phyloP scores from a whole-genome alignment of 2,329 filamentous ascomycete species.

The Cordyceps farinosa region DNA sequence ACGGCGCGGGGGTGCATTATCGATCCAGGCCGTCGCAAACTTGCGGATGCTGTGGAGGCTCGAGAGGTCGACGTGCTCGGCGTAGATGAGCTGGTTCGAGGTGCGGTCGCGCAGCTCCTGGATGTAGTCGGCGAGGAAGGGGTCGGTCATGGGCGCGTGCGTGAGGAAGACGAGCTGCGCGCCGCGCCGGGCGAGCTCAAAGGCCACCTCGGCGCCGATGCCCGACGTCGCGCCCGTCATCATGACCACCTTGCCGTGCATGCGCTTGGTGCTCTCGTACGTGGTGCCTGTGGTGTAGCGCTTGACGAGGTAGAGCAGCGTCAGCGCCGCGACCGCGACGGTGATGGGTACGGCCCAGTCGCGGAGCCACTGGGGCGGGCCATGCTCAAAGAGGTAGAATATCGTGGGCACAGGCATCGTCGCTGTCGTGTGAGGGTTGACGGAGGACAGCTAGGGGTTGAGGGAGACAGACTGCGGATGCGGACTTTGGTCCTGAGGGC shows the following conservation, averaged over 20 bases:
- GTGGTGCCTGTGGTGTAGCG: conserved; percentile 70
- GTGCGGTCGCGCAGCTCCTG: conserved; percentile 77
- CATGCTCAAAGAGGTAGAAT: conserved; percentile 44
- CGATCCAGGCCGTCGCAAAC: conserved; percentile 97
- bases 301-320: conserved; percentile 54
- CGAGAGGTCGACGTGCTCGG: conserved; percentile 87
- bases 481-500: no score
- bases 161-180: conserved; percentile 91
- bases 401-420: conserved; percentile 53
- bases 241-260: conserved; percentile 93
- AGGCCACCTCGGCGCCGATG: conserved; percentile 74
- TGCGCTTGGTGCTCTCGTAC: conserved; percentile 73
- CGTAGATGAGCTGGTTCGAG: conserved; percentile 84
- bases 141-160: conserved; percentile 73
- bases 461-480: background rate
- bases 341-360: conserved; percentile 41
- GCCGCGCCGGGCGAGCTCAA: conserved; percentile 72
- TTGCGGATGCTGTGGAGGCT: conserved; percentile 86
- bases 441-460: background rate
- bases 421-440: background rate
- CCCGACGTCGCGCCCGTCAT: conserved; percentile 94
- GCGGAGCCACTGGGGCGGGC: conserved; percentile 47
- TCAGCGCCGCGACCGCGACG: conserved; percentile 36
- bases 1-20: conserved; percentile 84
- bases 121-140: conserved; percentile 89